Base-by-base conservation (phyloP, 192 early-diverging fungal genomes). In the Diversispora epigaea region DNA sequence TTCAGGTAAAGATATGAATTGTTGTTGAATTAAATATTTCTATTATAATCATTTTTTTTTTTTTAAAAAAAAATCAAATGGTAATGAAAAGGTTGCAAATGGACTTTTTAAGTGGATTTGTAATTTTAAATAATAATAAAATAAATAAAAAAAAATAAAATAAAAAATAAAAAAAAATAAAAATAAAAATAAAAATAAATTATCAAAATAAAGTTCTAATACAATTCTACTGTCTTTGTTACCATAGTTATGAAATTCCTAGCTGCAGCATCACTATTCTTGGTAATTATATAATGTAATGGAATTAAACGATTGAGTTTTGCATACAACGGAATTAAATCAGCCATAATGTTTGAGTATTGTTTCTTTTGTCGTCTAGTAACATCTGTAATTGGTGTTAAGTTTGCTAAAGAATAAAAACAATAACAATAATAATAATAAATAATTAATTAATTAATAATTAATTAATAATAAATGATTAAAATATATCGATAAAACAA, bases 21-120 rank as follows among this genome's bases (percentile, higher is more conserved):
- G 71, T 62, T 62, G 71, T 73, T 73, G 71, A 22, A 73, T 58
- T n/a, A 73, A 19, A 62, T 73, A 73, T 61, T 73, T 73, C 71
- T 73, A 47, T 60, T 52, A 47, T 44, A 9, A 55, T 45, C 3
- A 15, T 32, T 40, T 32, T 32, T 32, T 32, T 32, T 32, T 32
- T 32, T 32, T 45, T 44, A 44, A 41, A 65, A n/a, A 8, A 25
- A 68, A 68, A 50, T 7, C 11, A 45, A 49, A 68, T n/a, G 21
- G 47, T 45, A 22, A 68, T 8, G 47, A 45, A 70, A 19, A 50
- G 55, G 68, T 17, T 10, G 22, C 44, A 55, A 22, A 25, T 71
- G 32, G 39, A 54, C 19, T 41, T 6, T 39, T 47, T 25, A 7
- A 50, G 66, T 64, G 47, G 41, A 19, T 6, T 44, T 7, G 44